phyloP scores from a whole-genome alignment of 164 flowering plant species.

The Aristolochia contorta region DNA sequence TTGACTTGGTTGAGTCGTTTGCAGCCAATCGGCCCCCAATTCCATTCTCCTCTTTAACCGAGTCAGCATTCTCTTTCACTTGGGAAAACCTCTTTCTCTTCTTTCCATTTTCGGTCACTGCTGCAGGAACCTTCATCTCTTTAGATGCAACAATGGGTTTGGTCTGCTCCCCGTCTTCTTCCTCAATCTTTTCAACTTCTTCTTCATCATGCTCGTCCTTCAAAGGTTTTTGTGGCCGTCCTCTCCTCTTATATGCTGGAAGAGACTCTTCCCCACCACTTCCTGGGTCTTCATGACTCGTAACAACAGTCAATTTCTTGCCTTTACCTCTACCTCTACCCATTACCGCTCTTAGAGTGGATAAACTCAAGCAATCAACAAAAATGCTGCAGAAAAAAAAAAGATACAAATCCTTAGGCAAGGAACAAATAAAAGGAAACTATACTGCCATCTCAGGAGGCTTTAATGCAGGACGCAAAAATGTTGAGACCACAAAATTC shows the following conservation, averaged over 20 bases:
- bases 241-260: conserved; percentile 64
- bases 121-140: conserved; percentile 22
- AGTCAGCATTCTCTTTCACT: conserved; percentile 34
- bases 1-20: conserved; percentile 31
- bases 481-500: no score
- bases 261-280: conserved; percentile 68
- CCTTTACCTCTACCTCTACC: conserved; percentile 84
- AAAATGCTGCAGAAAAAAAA: conserved; percentile 15
- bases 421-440: no score
- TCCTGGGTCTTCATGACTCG: conserved; percentile 48
- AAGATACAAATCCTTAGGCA: not conserved
- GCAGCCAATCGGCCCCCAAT: conserved; percentile 28
- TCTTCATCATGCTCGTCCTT: conserved; percentile 58
- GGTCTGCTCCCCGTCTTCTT: conserved; percentile 27
- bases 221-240: conserved; percentile 65
- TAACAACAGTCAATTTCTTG: conserved; percentile 37
- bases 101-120: conserved; percentile 33
- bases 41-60: conserved; percentile 44
- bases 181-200: conserved; percentile 39
- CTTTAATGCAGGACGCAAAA: no score
- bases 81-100: conserved; percentile 42
- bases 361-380: conserved; percentile 12
- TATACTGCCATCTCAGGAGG: no score
- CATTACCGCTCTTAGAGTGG: conserved; percentile 24
- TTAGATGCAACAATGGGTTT: conserved; percentile 19